Conservation (phyloP, 768 basidiomycete species). For the Coprinopsis cinerea region DNA sequence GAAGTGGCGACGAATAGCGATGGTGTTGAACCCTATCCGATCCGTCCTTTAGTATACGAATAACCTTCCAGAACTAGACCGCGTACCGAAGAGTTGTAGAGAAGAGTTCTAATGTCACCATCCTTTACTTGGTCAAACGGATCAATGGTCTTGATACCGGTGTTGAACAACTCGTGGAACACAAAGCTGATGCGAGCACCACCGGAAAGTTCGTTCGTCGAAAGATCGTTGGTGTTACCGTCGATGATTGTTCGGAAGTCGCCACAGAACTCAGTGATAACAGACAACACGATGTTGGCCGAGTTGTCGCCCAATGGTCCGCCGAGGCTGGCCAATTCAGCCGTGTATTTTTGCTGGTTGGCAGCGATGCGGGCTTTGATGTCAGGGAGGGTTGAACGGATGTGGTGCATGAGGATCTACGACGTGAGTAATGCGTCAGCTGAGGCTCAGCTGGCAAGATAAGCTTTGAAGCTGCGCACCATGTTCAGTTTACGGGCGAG, state of each 20-base stretch:
- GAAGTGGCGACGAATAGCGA: constrained; percentile 94
- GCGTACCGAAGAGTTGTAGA: constrained; percentile 96
- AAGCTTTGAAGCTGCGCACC: constrained; percentile 40
- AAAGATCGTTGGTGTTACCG: constrained; percentile 93
- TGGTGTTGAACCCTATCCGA: constrained; percentile 89
- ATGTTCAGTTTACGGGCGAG: constrained; percentile 92
- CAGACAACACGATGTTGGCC: constrained; percentile 89
- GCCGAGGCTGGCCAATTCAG: constrained; percentile 79
- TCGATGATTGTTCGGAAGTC: constrained; percentile 98
- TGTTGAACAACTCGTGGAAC: constrained; percentile 97
- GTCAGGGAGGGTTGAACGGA: constrained; percentile 94
- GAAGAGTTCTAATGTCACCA: constrained; percentile 90
- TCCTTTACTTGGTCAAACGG: constrained; percentile 99
- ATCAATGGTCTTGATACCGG: constrained; percentile 92
- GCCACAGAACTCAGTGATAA: constrained; percentile 96
- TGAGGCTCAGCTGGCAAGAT: background rate
- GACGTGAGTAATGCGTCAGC: background rate
- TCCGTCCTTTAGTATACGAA: background rate
- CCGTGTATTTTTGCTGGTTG: constrained; percentile 82
- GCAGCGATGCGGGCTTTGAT: constrained; percentile 94
- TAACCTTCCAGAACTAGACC: background rate
- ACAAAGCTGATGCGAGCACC: constrained; percentile 99
- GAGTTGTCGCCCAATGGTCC: constrained; percentile 86
- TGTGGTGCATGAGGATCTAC: constrained; percentile 99
- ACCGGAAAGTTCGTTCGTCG: constrained; percentile 94